Base-by-base conservation (phyloP, 805 yeast genomes). In the Candida chilensis region DNA sequence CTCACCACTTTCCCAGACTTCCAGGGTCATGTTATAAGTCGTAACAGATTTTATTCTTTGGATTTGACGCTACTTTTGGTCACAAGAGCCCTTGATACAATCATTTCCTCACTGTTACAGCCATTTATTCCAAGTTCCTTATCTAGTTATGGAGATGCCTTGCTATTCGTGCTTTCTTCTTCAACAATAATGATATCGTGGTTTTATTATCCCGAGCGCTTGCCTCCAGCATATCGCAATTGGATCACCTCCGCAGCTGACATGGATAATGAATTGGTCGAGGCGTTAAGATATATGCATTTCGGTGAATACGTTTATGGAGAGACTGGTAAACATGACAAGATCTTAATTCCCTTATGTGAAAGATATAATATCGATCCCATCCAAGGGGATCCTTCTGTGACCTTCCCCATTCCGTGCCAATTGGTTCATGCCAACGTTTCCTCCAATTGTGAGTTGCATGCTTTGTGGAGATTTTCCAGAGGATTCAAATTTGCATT, bases 201-300 rank as follows among this genome's bases (percentile, higher is more conserved):
- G 64, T 58, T 59, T 33, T 58, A 38, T 45, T 34, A 47, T 30
- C 71, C 70, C 3, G 49, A 52, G 7, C 37, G 44, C 17, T 47
- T 67, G 22, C 67, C 70, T n/a, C 60, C 57, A 5, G 54, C 67
- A 5, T 67, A 67, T 38, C 44, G 53, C 17, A 48, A 49, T 30
- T 67, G 74, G 74, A 67, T 67, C 39, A 63, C 74, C 3, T 54
- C 55, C 26, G 70, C 69, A 13, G 71, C 73, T 5, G 52, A 57
- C 32, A 61, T 66, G 65, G 72, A 67, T 36, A 44, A 44, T 16
- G 67, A 54, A 22, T 36, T 67, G 9, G 44, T 60, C 3, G 41
- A 42, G 11, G 49, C 50, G 3, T 49, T 67, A 22, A 44, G 51
- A 19, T 35, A 40, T 5, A 27, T 67, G n/a, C 52, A 54, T 18